Conservation (phyloP, 768 basidiomycete genomes). For the Russula dissimulans region DNA sequence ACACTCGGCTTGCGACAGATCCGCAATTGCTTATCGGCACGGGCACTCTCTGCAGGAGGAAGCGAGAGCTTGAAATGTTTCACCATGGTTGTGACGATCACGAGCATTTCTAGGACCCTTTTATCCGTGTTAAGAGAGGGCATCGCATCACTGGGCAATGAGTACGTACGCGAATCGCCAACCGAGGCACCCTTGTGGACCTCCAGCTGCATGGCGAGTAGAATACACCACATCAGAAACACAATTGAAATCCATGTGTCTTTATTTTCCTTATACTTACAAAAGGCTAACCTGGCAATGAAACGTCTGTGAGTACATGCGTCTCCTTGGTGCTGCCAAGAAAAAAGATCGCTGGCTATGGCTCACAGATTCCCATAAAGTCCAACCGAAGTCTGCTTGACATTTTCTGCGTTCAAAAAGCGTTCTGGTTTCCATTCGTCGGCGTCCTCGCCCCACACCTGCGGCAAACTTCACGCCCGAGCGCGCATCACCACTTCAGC, state of each 20-base stretch:
- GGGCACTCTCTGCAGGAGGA: neutral
- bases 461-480: neutral
- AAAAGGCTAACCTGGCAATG: constrained; percentile 5
- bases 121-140: too few species aligned
- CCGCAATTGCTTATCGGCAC: neutral
- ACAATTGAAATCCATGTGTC: neutral
- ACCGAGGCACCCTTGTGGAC: constrained; percentile 13
- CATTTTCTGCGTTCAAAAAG: constrained; percentile 3
- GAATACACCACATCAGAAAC: neutral
- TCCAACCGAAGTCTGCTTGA: neutral
- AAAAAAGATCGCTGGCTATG: neutral
- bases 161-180: constrained; percentile 16
- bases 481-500: neutral
- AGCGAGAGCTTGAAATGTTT: constrained; percentile 12
- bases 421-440: constrained; percentile 11
- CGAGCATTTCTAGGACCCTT: constrained; percentile 13
- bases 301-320: neutral
- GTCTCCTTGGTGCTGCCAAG: neutral
- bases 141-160: too few species aligned
- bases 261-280: neutral
- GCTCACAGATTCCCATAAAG: constrained; percentile 17
- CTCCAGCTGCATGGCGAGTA: constrained; percentile 1
- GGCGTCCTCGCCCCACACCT: constrained; percentile 16
- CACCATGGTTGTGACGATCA: constrained; percentile 6
- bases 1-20: constrained; percentile 6